Conservation (phyloP, 192 early-diverging fungal genomes). For the Coemansia javaensis region DNA sequence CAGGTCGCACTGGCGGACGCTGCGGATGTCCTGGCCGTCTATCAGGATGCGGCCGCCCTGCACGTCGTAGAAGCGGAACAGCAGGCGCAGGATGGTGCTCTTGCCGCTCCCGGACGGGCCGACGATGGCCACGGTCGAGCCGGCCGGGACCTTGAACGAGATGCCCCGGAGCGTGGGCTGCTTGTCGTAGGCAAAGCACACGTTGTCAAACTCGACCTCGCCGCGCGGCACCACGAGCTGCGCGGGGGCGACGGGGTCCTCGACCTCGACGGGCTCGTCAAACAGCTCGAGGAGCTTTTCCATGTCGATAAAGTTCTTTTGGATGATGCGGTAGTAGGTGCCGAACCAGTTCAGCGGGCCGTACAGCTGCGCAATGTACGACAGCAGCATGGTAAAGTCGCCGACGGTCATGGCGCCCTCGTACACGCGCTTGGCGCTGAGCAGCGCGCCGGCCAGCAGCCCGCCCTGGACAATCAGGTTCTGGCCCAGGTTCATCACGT, state of each 20-base stretch:
- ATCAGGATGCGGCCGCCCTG: conserved; percentile 74
- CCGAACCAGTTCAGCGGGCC: conserved; percentile 88
- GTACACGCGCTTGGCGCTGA: conserved; percentile 80
- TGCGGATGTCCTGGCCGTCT: conserved; percentile 77
- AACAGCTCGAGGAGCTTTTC: conserved; percentile 90
- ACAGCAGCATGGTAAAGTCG: conserved; percentile 83
- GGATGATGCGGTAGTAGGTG: conserved; percentile 89
- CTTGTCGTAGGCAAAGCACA: conserved; percentile 65
- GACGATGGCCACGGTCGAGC: conserved; percentile 45
- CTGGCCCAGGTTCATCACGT: conserved; percentile 82
- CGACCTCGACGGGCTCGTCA: conserved; percentile 45
- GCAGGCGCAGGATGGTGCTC: conserved; percentile 69
- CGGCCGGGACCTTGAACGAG: conserved; percentile 45
- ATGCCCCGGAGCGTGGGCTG: conserved; percentile 41
- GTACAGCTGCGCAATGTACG: conserved; percentile 89
- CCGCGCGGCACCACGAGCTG: conserved; percentile 43
- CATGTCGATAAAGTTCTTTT: conserved; percentile 94
- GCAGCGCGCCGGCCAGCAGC: conserved; percentile 70
- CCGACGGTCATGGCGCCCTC: conserved; percentile 66
- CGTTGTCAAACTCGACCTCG: conserved; percentile 59
- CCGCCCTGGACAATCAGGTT: conserved; percentile 84
- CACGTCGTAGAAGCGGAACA: conserved; percentile 92
- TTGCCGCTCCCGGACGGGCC: conserved; percentile 62
- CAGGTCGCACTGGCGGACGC: conserved; percentile 53
- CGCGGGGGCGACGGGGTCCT: conserved; percentile 24